Base-by-base conservation (phyloP, 2,329 filamentous ascomycete species). In the Colletotrichum echinochloae region DNA sequence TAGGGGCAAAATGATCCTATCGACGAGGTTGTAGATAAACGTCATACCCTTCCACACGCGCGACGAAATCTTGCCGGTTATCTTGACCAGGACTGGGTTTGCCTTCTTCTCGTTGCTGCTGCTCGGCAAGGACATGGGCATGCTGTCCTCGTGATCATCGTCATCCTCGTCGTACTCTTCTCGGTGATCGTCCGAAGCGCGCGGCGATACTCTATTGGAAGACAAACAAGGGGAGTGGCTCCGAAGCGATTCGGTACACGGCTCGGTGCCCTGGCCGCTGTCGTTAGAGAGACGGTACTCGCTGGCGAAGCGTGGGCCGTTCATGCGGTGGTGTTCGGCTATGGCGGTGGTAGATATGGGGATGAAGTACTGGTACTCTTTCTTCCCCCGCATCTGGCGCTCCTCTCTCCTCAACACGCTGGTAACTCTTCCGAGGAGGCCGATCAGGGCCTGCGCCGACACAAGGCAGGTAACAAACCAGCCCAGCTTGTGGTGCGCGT, bases 401-500 rank as follows among this genome's bases (percentile, higher is more conserved):
- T 9, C 37, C 8, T 39, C 66, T 26, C 72, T 56, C 23, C 63
- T 57, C 23, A 67, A 39, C 4, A 57, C 35, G 20, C 86, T 85
- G 5, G 87, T 85, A 71, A 92, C 88, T 51, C 86, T 82, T 62
- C 90, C 90, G 56, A 94, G 81, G 65, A 94, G 78, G 59, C 89
- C 88, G 78, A 97, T 83, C 48, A 92, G 76, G 20, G 92, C 86
- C 82, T 97, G 95, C 0, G 87, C 89, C 62, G 85, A 86, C 14
- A 92, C 85, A 5, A 95, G 84, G 85, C 89, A 92, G 3, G 92
- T 95, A 37, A 92, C 86, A 51, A 93, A 85, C 95, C 95, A 98
- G 65, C 94, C 94, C 52, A 95, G 87, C 79, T 93, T 94, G 83
- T 94, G 91, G 79, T 98, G 95, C n/a, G 92, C 89, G 78, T 97